A percentile compares a stretch with the other conserved stretches of the same genome.
These are phyloP conservation scores for Aquilaria agallochum DNA, from an alignment of 441 rosid genomes.

Conservation along the genomic window DNA sequence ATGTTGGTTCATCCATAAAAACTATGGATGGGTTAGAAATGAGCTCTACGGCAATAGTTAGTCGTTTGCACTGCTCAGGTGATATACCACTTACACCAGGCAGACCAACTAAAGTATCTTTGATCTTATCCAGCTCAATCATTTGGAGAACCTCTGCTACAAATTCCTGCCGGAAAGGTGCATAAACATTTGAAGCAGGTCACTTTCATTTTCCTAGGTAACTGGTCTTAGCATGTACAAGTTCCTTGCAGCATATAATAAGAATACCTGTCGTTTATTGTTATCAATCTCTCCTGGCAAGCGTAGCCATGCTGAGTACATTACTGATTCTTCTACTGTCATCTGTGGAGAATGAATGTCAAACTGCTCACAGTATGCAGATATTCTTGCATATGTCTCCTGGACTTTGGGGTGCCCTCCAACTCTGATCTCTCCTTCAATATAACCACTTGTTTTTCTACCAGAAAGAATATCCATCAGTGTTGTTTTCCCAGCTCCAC, in stretches of 20 bases:
- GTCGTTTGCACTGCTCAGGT: constrained; percentile 28
- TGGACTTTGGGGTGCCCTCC: constrained; percentile 35
- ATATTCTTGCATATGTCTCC: constrained; percentile 29
- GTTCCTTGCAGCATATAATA: neutral
- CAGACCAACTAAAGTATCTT: constrained; percentile 28
- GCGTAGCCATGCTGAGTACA: constrained; percentile 33
- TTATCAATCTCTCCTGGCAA: constrained; percentile 20
- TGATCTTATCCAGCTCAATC: constrained; percentile 29
- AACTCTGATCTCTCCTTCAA: constrained; percentile 33
- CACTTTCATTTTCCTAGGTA: neutral
- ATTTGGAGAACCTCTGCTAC: constrained; percentile 29
- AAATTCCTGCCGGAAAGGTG: constrained; percentile 20
- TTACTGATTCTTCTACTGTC: constrained; percentile 31
- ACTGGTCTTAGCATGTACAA: no score
- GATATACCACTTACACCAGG: constrained; percentile 30
- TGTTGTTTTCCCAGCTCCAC: constrained; percentile 41
- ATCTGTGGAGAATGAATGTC: constrained; percentile 35
- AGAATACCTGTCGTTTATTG: constrained; percentile 20
- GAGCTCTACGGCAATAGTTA: constrained; percentile 35
- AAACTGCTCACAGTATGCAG: constrained; percentile 35
- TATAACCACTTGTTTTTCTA: constrained; percentile 30
- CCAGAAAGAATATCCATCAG: constrained; percentile 39
- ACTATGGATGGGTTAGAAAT: constrained; percentile 35
- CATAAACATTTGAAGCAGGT: neutral
- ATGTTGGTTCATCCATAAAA: constrained; percentile 37